These are phyloP conservation scores for Elaeis oleifera DNA, from an alignment of 202 grass and related monocot genomes.

Conservation along the genomic window DNA sequence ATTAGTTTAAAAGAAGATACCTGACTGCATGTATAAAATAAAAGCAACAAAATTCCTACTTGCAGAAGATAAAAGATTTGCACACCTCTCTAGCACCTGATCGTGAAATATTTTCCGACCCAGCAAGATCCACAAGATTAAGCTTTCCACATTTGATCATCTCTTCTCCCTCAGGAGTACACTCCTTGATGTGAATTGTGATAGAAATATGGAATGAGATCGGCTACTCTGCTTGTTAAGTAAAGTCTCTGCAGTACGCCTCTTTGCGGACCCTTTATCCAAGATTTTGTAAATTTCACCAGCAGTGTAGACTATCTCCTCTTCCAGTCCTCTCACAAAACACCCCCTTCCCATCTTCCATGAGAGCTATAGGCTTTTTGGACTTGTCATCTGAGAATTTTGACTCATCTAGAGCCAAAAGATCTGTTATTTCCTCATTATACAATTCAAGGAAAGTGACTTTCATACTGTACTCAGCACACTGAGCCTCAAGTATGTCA, in stretches of 20 bases:
- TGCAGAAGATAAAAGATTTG: constrained; percentile 11
- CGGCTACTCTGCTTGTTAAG: constrained; percentile 99
- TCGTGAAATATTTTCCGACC: constrained; percentile 98
- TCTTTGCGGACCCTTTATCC: constrained; percentile 93
- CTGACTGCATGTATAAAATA: no score
- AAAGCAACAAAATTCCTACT: no score
- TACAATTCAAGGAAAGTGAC: constrained; percentile 93
- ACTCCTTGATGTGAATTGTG: constrained; percentile 99
- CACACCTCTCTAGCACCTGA: constrained; percentile 99
- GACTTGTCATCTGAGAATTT: constrained; percentile 89
- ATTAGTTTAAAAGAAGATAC: no score
- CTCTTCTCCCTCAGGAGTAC: constrained; percentile 91
- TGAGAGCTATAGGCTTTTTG: constrained; percentile 96
- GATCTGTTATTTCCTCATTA: constrained; percentile 92
- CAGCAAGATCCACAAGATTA: constrained; percentile 99
- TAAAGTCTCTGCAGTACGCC: constrained; percentile 95
- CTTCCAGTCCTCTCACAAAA: constrained; percentile 98
- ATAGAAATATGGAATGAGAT: constrained; percentile 99
- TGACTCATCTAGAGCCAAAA: constrained; percentile 72
- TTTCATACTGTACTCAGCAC: constrained; percentile 96
- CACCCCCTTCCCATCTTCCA: constrained; percentile 99
- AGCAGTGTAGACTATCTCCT: constrained; percentile 89
- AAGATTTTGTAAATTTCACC: constrained; percentile 98
- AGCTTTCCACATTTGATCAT: constrained; percentile 99
- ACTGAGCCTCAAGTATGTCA: constrained; percentile 70